Percentiles rank a stretch among this genome's conserved stretches.
phyloP scores from a whole-genome alignment of 805 yeast species.

The Phaffomyces thermotolerans region DNA sequence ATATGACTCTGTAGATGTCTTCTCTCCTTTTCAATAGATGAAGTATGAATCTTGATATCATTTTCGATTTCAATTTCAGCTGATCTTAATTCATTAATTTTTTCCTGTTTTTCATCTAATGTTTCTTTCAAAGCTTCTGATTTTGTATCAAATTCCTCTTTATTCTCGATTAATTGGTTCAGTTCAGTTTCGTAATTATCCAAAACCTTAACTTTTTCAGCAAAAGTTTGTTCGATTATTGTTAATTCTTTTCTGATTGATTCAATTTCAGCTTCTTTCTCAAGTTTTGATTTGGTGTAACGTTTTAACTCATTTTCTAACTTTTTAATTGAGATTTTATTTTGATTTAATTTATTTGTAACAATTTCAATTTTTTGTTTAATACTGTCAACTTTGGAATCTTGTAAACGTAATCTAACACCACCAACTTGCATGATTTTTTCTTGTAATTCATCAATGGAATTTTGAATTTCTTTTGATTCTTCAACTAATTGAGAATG shows the following conservation, averaged over 20 bases:
- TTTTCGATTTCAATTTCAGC: constrained; percentile 61
- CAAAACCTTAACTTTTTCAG: constrained; percentile 20
- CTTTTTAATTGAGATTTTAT: constrained; percentile 49
- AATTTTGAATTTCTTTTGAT: constrained; percentile 46
- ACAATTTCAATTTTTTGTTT: constrained; percentile 57
- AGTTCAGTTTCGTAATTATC: constrained; percentile 29
- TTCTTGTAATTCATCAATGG: constrained; percentile 59
- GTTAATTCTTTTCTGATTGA: constrained; percentile 28
- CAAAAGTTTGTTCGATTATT: constrained; percentile 25
- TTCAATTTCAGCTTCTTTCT: constrained; percentile 40
- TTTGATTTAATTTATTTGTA: constrained; percentile 48
- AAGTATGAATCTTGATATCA: constrained; percentile 50
- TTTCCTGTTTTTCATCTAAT: constrained; percentile 32
- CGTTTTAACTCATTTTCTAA: constrained; percentile 57
- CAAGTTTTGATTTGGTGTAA: constrained; percentile 35
- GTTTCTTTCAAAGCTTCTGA: constrained; percentile 36
- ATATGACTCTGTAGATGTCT: constrained; percentile 26
- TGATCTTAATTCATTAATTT: constrained; percentile 52
- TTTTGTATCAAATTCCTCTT: constrained; percentile 34
- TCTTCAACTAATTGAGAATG: constrained; percentile 40
- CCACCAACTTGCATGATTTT: constrained; percentile 91
- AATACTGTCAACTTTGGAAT: constrained; percentile 72
- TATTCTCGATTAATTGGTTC: constrained; percentile 21
- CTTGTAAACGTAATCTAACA: constrained; percentile 68
- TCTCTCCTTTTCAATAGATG: constrained; percentile 34